Evolutionary conservation across 2,329 filamentous ascomycete species (phyloP).

Genomic region (Bipolaris sorokiniana): DNA sequence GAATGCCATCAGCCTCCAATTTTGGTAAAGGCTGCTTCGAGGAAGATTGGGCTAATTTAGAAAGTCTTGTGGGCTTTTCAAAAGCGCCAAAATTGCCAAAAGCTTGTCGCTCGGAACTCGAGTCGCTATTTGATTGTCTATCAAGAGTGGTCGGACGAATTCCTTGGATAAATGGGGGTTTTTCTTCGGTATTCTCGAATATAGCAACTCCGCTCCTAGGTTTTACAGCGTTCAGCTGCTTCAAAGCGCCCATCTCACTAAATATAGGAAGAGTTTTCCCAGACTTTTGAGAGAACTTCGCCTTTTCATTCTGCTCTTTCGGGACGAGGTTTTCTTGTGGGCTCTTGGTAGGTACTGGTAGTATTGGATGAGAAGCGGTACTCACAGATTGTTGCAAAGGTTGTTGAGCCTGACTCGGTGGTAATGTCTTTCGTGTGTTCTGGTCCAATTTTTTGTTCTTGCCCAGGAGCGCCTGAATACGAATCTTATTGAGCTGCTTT

Average conservation of each 20-base stretch:
- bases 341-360: neutral
- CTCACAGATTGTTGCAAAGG: neutral
- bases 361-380: neutral
- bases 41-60: neutral
- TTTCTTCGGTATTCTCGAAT: neutral
- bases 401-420: neutral
- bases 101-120: neutral
- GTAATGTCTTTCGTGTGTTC: neutral
- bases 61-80: neutral
- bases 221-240: neutral
- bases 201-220: neutral
- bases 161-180: neutral
- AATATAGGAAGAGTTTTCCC: neutral
- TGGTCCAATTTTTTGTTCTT: neutral
- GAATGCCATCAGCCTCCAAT: neutral
- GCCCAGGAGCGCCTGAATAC: slow-evolving; percentile 9
- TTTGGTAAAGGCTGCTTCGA: neutral
- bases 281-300: neutral
- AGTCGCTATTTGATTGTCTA: neutral
- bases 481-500: slow-evolving; percentile 10
- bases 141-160: neutral
- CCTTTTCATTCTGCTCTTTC: neutral
- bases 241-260: neutral
- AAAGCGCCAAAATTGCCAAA: too few relatives aligned
- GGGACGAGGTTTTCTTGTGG: neutral